A percentile compares a stretch with the other conserved stretches of the same genome.
These are phyloP conservation scores for Microdochium nivale DNA, from an alignment of 2,329 filamentous ascomycete genomes.

Conservation along the genomic window DNA sequence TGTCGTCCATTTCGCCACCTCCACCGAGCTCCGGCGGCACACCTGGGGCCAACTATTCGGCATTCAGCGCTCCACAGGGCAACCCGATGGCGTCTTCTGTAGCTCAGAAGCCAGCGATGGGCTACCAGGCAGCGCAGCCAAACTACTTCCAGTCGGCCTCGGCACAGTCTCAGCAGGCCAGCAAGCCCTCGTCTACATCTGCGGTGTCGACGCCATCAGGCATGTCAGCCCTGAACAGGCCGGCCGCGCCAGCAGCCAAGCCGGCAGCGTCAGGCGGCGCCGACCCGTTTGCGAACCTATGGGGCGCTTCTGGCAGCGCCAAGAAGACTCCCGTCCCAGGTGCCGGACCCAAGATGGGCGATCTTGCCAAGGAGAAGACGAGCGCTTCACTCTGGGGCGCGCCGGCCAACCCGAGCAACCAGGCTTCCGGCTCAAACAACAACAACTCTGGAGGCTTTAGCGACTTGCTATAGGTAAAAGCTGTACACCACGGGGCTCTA, in stretches of 20 bases:
- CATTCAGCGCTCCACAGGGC: conserved; percentile 43
- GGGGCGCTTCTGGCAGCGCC: conserved; percentile 66
- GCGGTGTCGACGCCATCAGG: conserved; percentile 17
- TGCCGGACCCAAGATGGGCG: conserved; percentile 73
- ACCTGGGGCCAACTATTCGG: conserved; percentile 54
- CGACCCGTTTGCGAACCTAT: conserved; percentile 85
- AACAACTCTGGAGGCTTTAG: conserved; percentile 18
- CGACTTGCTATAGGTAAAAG: conserved; percentile 13
- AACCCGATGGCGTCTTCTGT: conserved; percentile 25
- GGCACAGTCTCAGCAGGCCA: conserved; percentile 19
- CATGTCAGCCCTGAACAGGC: conserved; percentile 38
- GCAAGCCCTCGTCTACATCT: conserved; percentile 8
- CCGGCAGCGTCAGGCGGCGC: conserved; percentile 44
- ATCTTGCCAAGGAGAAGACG: conserved; percentile 97
- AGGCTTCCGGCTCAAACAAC: conserved; percentile 4
- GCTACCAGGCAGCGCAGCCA: conserved; percentile 70
- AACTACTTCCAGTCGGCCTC: conserved; percentile 91
- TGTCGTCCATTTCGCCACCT: conserved; percentile 69
- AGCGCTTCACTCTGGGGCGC: conserved; percentile 90
- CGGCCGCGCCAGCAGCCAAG: conserved; percentile 38
- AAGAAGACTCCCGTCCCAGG: conserved; percentile 61
- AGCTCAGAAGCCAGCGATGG: conserved; percentile 43
- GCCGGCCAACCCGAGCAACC: conserved; percentile 32
- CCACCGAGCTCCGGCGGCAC: conserved; percentile 48
- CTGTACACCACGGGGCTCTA: not conserved